Evolutionary conservation across 805 yeast species (phyloP).

Genomic region (Candida coleopterorum): DNA sequence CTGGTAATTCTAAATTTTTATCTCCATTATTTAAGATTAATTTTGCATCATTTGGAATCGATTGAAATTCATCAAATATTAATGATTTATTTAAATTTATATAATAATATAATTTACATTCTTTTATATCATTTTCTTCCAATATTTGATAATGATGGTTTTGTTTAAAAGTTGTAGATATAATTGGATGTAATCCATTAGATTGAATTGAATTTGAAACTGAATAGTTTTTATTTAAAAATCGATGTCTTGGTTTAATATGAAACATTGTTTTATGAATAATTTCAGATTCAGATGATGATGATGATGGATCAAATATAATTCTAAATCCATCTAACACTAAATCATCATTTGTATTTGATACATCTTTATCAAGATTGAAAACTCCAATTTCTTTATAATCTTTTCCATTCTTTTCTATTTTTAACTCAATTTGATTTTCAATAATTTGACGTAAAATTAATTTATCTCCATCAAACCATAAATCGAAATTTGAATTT

Average conservation of each 20-base stretch:
- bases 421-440: neutral
- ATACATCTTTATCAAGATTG: conserved; percentile 20
- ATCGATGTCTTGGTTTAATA: conserved; percentile 35
- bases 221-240: neutral
- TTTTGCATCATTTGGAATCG: conserved; percentile 18
- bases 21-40: conserved; percentile 28
- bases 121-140: conserved; percentile 22
- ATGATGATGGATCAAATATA: conserved; percentile 16
- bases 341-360: conserved; percentile 27
- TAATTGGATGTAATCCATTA: conserved; percentile 37
- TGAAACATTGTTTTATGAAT: conserved; percentile 37
- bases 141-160: no score
- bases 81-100: conserved; percentile 25
- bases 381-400: conserved; percentile 36
- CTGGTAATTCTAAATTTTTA: conserved; percentile 37
- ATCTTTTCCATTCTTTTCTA: conserved; percentile 1
- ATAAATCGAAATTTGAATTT: conserved; percentile 4
- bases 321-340: conserved; percentile 34
- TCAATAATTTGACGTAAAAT: conserved; percentile 2
- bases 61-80: conserved; percentile 36
- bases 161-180: conserved; percentile 17
- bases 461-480: conserved; percentile 1
- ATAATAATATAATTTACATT: conserved; percentile 32
- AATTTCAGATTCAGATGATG: conserved; percentile 11
- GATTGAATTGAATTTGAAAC: conserved; percentile 8